Evolutionary conservation across 2,329 filamentous ascomycete species (phyloP).

Genomic region (Arthroderma sp.): DNA sequence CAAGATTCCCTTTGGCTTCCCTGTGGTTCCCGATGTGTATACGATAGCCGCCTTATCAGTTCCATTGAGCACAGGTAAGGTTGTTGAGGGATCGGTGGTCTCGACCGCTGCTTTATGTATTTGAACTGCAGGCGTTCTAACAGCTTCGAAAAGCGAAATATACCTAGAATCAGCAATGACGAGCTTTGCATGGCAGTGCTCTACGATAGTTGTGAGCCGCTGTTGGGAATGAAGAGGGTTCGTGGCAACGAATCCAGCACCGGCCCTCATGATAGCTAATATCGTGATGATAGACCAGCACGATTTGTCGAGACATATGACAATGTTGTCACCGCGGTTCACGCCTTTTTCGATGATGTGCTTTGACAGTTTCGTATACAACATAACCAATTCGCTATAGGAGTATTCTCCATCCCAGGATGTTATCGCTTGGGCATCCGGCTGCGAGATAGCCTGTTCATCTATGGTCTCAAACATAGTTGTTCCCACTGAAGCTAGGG

Average conservation of each 20-base stretch:
- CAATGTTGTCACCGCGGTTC: constrained; percentile 3
- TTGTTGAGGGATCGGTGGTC: not conserved
- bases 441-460: constrained; percentile 1
- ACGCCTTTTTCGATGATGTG: constrained; percentile 2
- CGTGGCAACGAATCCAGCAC: constrained; percentile 6
- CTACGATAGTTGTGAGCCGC: constrained; percentile 1
- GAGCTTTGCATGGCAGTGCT: not conserved
- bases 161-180: constrained; percentile 1
- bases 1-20: constrained; percentile 40
- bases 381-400: constrained; percentile 20
- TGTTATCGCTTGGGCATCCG: constrained; percentile 15
- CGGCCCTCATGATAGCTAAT: constrained; percentile 7
- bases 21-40: constrained; percentile 39
- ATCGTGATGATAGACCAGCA: constrained; percentile 8
- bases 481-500: not conserved
- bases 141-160: not conserved
- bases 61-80: not conserved
- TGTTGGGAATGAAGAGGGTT: constrained; percentile 10
- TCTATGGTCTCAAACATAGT: constrained; percentile 1
- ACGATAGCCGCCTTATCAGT: constrained; percentile 31
- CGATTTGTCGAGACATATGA: constrained; percentile 8
- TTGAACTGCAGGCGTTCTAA: not conserved
- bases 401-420: constrained; percentile 23
- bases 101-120: not conserved
- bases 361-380: constrained; percentile 20